phyloP scores from a whole-genome alignment of 441 rosid genomes.

The Kokia cookei region DNA sequence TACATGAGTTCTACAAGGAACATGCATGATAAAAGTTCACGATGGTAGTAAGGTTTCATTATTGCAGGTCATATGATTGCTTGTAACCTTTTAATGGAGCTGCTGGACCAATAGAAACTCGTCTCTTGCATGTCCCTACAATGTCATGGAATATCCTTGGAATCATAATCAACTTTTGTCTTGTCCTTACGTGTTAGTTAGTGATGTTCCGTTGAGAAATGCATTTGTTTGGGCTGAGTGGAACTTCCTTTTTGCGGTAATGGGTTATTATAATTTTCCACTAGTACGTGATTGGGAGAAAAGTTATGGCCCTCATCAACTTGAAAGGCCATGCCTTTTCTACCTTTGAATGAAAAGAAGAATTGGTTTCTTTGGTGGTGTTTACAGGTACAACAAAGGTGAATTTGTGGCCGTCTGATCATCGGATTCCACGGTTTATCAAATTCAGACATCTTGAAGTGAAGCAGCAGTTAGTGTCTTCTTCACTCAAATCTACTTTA shows the following conservation, averaged over 20 bases:
- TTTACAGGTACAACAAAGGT: not conserved
- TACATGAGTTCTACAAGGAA: not conserved
- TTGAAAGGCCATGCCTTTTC: not conserved
- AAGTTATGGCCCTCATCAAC: not conserved
- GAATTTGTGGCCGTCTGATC: not conserved
- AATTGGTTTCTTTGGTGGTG: not conserved
- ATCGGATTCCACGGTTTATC: not conserved
- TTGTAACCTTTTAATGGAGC: not conserved
- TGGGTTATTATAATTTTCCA: not conserved
- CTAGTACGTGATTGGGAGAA: not conserved
- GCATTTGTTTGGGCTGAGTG: constrained; percentile 12
- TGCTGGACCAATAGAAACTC: constrained; percentile 4
- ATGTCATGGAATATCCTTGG: not conserved
- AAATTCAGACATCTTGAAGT: not conserved
- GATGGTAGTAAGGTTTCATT: not conserved
- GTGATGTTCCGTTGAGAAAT: not conserved
- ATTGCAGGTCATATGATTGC: not conserved
- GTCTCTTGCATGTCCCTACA: constrained; percentile 1
- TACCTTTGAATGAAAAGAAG: not conserved
- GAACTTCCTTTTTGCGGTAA: not conserved
- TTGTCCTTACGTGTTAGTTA: not conserved
- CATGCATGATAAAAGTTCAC: not conserved
- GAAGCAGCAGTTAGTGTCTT: not conserved
- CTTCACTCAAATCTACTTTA: not conserved
- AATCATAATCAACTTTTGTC: not conserved